These are phyloP conservation scores for Eutypa lata DNA, from an alignment of 2,329 filamentous ascomycete genomes.

Conservation along the genomic window DNA sequence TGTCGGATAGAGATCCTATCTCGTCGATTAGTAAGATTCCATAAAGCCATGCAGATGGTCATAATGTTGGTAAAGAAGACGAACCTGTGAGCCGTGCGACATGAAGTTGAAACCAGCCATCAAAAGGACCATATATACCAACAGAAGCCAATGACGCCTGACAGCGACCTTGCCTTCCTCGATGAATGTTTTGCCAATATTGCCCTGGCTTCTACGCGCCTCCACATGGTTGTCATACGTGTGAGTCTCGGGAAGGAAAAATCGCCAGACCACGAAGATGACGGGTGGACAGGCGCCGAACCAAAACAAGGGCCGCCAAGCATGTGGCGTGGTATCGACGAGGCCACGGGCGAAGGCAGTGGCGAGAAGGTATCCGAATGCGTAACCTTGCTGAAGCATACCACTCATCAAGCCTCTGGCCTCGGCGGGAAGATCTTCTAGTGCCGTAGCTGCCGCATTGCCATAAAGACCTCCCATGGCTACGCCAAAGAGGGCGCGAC, in stretches of 20 bases:
- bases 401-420: slow-evolving; percentile 73
- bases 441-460: slow-evolving; percentile 73
- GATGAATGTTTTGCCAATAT: slow-evolving; percentile 65
- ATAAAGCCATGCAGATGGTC: background rate
- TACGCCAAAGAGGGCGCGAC: slow-evolving; percentile 71
- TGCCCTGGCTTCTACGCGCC: slow-evolving; percentile 54
- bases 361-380: slow-evolving; percentile 60
- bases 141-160: slow-evolving; percentile 73
- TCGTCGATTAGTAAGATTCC: slow-evolving; percentile 1
- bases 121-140: slow-evolving; percentile 78
- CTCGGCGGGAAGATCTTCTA: slow-evolving; percentile 69
- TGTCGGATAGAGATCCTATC: slow-evolving; percentile 55
- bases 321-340: slow-evolving; percentile 72
- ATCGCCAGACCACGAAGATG: slow-evolving; percentile 74
- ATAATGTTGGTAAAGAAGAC: background rate
- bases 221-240: slow-evolving; percentile 66
- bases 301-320: slow-evolving; percentile 86
- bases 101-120: slow-evolving; percentile 95
- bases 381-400: slow-evolving; percentile 73
- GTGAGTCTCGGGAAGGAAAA: slow-evolving; percentile 76
- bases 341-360: slow-evolving; percentile 62
- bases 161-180: slow-evolving; percentile 76
- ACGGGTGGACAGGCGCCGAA: slow-evolving; percentile 80
- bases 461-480: slow-evolving; percentile 82
- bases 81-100: slow-evolving; percentile 66